Evolutionary conservation across 2,329 filamentous ascomycete species (phyloP), one percentile per base, ranked within the genome.

Genomic region (Phaeosphaeriaceae sp.): DNA sequence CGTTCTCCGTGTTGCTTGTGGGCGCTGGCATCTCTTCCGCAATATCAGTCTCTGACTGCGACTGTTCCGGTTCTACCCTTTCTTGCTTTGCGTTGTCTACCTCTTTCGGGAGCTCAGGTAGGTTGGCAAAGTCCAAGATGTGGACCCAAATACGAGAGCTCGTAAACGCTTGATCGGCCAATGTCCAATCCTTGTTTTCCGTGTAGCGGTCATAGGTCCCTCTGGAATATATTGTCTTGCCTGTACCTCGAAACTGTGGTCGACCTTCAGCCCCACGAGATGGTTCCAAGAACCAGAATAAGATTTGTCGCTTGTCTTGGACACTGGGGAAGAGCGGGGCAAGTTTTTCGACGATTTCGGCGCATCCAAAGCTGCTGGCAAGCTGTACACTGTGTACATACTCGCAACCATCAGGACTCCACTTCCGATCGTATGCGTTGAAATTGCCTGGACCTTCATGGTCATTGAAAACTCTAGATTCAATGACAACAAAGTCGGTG

Each of bases 251-350:
- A 31, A 78, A 56, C 22, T 67, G 64, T 9, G 76, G 76, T 15
- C 73, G 66, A 13, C 61, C 66, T 1, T 63, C 63, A 1, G 70
- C 70, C 21, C 76, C 76, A 47, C 67, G 57, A 20, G 64, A 56
- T 5, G 74, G 58, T 46, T 77, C 72, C 22, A 79, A 21, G 47
- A 78, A 74, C 78, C 78, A 80, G 44, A 79, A 77, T 41, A 75
- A 77, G 51, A 78, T 66, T 53, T 79, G 78, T 24, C 76, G 72
- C 19, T 70, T 66, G 49, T 79, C 76, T 60, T 76, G 57, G 42
- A 78, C 60, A 25, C 69, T 66, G 7, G 64, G 51, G 13, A 78
- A 52, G 7, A 69, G 56, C 2, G 61, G 33, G 11, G 65, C 68
- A 46, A 79, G 56, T 44, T 74, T 75, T 4, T 67, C 63, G 24